phyloP scores from a whole-genome alignment of 75 land plant species.

The Adiantum capillusveneris region DNA sequence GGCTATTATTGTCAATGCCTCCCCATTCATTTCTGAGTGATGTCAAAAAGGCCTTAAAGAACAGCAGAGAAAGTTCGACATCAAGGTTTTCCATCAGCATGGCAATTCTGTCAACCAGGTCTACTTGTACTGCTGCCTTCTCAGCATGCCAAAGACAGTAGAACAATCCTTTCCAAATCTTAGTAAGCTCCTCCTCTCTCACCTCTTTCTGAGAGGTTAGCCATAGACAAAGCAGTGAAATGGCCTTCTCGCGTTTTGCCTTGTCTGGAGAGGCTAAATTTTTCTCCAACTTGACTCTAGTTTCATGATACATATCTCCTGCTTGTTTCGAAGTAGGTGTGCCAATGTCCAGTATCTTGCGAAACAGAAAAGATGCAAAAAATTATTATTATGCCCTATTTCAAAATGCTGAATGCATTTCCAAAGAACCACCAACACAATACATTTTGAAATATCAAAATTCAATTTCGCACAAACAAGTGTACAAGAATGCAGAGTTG shows the following conservation, averaged over 20 bases:
- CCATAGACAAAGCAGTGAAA: slow-evolving; percentile 32
- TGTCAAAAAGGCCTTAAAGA: slow-evolving; percentile 27
- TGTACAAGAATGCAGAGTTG: too few relatives aligned
- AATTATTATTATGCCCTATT: too few relatives aligned
- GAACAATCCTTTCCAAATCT: slow-evolving; percentile 46
- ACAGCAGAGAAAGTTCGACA: slow-evolving; percentile 18
- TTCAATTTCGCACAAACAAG: too few relatives aligned
- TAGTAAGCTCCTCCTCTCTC: slow-evolving; percentile 30
- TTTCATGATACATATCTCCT: neutral
- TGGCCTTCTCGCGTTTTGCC: slow-evolving; percentile 32
- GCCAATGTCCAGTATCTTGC: too few relatives aligned
- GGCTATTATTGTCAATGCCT: slow-evolving; percentile 23
- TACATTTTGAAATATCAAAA: too few relatives aligned
- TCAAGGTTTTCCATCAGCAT: slow-evolving; percentile 21
- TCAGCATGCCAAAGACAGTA: slow-evolving; percentile 39
- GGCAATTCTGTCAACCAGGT: slow-evolving; percentile 20
- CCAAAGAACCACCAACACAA: too few relatives aligned
- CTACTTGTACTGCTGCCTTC: slow-evolving; percentile 27
- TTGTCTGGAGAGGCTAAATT: slow-evolving; percentile 27
- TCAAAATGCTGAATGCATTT: too few relatives aligned
- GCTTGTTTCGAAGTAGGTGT: too few relatives aligned
- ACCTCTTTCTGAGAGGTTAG: slow-evolving; percentile 26
- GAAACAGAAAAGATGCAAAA: too few relatives aligned
- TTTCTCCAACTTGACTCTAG: slow-evolving; percentile 8
- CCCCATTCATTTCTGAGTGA: slow-evolving; percentile 30